Evolutionary conservation across 306 rosid genomes (phyloP).

Genomic region (Fagus crenata): DNA sequence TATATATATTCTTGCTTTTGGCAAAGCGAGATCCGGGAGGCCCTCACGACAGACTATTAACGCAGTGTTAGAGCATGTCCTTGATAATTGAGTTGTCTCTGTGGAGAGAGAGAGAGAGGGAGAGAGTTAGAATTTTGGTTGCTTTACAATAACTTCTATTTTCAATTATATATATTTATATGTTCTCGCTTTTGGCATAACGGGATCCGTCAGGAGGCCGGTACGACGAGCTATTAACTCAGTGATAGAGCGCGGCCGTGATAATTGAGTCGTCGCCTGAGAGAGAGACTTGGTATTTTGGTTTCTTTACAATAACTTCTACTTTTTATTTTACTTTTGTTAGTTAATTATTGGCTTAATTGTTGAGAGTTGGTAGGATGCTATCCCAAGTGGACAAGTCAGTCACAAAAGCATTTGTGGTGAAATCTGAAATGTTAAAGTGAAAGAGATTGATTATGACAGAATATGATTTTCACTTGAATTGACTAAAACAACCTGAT

Average conservation of each 20-base stretch:
- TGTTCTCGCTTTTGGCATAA: no score
- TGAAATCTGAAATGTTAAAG: constrained; percentile 6
- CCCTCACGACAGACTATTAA: no score
- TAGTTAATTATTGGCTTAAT: background rate
- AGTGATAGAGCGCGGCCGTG: no score
- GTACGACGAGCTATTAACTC: no score
- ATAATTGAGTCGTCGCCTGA: no score
- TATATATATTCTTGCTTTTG: no score
- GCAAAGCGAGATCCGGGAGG: no score
- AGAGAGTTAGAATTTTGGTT: background rate
- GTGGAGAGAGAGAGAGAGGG: no score
- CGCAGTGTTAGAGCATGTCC: no score
- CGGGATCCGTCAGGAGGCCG: no score
- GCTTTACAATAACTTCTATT: background rate
- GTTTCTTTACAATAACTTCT: constrained; percentile 5
- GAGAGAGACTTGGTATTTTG: background rate
- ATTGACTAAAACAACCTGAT: background rate
- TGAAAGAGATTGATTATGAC: constrained; percentile 20
- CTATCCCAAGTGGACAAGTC: constrained; percentile 5
- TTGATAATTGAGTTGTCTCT: no score
- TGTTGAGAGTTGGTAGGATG: constrained; percentile 18
- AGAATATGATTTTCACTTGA: background rate
- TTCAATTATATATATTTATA: no score
- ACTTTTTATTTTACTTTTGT: background rate
- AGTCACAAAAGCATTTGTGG: constrained; percentile 5